These are phyloP conservation scores for Ceratocystiopsis brevicomis DNA, from an alignment of 2,329 filamentous ascomycete genomes.

Conservation along the genomic window DNA sequence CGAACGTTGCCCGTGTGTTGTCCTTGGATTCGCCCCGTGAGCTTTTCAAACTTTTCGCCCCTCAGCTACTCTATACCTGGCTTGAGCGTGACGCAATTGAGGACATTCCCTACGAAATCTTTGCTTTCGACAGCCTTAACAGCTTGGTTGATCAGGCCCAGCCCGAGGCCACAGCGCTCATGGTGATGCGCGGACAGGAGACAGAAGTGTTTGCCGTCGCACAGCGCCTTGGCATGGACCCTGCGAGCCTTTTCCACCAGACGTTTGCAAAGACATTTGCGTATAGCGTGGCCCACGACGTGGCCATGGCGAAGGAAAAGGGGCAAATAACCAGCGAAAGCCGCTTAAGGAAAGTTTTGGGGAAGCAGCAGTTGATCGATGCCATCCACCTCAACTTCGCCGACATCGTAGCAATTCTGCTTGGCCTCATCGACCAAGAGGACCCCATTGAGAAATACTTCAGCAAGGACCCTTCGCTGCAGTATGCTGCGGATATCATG, in stretches of 20 bases:
- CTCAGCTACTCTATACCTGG: conserved; percentile 86
- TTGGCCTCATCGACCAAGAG: conserved; percentile 62
- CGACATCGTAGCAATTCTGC: conserved; percentile 56
- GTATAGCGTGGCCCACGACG: conserved; percentile 67
- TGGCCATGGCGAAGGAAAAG: conserved; percentile 24
- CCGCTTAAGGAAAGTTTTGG: conserved; percentile 49
- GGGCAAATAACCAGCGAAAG: conserved; percentile 40
- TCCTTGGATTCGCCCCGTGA: conserved; percentile 45
- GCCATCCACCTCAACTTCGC: conserved; percentile 53
- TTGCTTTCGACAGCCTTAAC: conserved; percentile 51
- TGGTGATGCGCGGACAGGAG: conserved; percentile 63
- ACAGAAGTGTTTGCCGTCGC: conserved; percentile 43
- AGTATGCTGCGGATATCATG: conserved; percentile 44
- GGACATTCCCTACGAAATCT: conserved; percentile 70
- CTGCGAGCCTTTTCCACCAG: conserved; percentile 37
- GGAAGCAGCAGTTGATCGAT: conserved; percentile 42
- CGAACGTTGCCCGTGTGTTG: conserved; percentile 44
- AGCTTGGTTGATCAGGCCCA: conserved; percentile 54
- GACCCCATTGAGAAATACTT: conserved; percentile 52
- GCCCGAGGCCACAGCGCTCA: conserved; percentile 60
- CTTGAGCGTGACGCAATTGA: conserved; percentile 46
- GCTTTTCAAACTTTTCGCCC: conserved; percentile 67
- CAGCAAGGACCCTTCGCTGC: conserved; percentile 35
- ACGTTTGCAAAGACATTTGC: conserved; percentile 66
- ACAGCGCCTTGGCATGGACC: conserved; percentile 31